Percentiles rank a stretch among this genome's conserved stretches.
These are phyloP conservation scores for Cladochytrium replicatum DNA, from an alignment of 192 early-diverging fungal genomes.

Conservation along the genomic window DNA sequence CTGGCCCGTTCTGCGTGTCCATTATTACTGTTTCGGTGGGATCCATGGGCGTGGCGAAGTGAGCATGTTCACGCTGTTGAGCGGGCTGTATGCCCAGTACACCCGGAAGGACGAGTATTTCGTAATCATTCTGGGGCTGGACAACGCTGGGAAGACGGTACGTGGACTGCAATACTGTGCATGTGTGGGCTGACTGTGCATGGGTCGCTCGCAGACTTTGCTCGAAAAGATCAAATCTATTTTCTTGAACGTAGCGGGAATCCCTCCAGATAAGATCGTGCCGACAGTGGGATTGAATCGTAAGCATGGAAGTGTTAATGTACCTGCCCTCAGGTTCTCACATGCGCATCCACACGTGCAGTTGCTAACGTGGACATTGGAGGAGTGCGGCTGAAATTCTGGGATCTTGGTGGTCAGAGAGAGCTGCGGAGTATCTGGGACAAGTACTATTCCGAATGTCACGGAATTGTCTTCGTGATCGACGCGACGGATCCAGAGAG, in stretches of 20 bases:
- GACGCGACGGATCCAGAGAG: constrained; percentile 75
- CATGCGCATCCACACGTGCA: constrained; percentile 22
- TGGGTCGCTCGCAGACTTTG: constrained; percentile 55
- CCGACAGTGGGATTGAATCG: constrained; percentile 94
- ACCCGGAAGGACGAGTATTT: constrained; percentile 87
- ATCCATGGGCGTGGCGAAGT: too few species aligned
- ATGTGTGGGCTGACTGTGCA: background rate
- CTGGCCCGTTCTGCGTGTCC: too few species aligned
- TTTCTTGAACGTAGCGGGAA: constrained; percentile 58
- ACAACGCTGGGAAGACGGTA: constrained; percentile 96
- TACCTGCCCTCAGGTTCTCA: background rate
- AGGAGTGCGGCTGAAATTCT: constrained; percentile 70
- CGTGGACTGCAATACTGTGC: background rate
- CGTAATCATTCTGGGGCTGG: constrained; percentile 91
- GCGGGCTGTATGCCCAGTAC: constrained; percentile 80
- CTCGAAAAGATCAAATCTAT: constrained; percentile 82
- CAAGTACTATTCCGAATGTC: constrained; percentile 86
- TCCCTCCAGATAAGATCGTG: constrained; percentile 80
- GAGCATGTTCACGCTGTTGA: constrained; percentile 91
- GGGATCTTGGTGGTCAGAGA: constrained; percentile 68
- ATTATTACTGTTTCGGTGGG: too few species aligned
- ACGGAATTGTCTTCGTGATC: constrained; percentile 88
- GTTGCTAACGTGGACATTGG: constrained; percentile 70
- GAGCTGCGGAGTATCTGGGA: constrained; percentile 87
- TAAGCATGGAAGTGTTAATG: constrained; percentile 34